Conservation (phyloP, 176 grass and related monocot genomes). For the Alopecurus myosuroides region DNA sequence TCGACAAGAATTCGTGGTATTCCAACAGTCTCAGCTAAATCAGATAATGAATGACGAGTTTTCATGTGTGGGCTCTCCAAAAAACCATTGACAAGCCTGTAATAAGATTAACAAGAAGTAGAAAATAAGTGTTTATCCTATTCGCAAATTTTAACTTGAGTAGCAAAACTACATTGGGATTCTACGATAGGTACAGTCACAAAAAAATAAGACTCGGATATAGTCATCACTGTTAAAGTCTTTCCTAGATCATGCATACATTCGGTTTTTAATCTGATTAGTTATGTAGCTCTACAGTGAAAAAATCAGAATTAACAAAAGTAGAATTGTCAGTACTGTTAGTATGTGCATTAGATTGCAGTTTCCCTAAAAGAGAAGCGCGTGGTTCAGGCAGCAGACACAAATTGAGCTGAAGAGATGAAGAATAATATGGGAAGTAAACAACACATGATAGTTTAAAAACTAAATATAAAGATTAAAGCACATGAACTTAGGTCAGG, state of each 20-base stretch:
- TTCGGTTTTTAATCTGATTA: background rate
- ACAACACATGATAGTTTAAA: background rate
- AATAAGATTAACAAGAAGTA: background rate
- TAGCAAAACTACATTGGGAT: background rate
- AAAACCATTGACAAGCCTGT: constrained; percentile 91
- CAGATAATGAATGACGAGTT: constrained; percentile 69
- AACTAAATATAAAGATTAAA: background rate
- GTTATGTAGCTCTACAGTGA: background rate
- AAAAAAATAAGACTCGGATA: background rate
- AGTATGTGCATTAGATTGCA: background rate
- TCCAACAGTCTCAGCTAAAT: constrained; percentile 72
- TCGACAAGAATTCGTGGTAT: constrained; percentile 87
- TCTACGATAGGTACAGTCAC: background rate
- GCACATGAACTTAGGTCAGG: background rate
- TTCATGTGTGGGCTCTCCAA: constrained; percentile 60
- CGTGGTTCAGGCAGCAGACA: background rate
- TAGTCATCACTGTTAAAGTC: background rate
- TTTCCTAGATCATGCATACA: background rate
- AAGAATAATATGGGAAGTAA: background rate
- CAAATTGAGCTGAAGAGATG: background rate
- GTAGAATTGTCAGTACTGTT: background rate
- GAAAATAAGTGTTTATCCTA: background rate
- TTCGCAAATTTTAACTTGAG: background rate
- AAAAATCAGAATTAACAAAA: background rate
- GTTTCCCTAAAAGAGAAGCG: background rate